Conservation (phyloP, 1,284 basidiomycete genomes). For the Moesziomyces parantarcticus region DNA sequence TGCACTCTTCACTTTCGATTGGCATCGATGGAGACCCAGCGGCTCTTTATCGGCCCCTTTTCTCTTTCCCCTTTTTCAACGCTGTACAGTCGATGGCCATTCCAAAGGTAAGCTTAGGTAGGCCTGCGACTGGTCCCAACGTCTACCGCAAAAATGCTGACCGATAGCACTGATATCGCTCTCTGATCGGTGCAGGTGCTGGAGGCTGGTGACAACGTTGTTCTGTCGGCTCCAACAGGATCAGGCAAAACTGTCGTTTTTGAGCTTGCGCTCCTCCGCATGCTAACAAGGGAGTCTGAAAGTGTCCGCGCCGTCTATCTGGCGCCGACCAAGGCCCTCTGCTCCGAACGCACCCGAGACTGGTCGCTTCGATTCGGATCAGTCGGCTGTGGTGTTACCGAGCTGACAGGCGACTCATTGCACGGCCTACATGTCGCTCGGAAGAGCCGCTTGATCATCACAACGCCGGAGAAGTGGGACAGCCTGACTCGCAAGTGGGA, state of each 20-base stretch:
- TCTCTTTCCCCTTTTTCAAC: slow-evolving; percentile 90
- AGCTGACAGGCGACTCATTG: slow-evolving; percentile 75
- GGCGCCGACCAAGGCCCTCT: slow-evolving; percentile 87
- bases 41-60: slow-evolving; percentile 80
- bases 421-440: slow-evolving; percentile 39
- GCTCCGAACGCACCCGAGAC: slow-evolving; percentile 83
- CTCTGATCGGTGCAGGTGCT: slow-evolving; percentile 73
- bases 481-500: slow-evolving; percentile 56
- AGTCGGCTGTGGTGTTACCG: slow-evolving; percentile 78
- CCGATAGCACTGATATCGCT: not conserved
- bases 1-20: too few relatives aligned
- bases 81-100: slow-evolving; percentile 86
- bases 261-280: slow-evolving; percentile 85
- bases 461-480: slow-evolving; percentile 73
- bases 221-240: slow-evolving; percentile 58
- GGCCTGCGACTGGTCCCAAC: too few relatives aligned
- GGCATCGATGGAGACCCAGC: slow-evolving; percentile 71
- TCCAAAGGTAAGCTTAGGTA: slow-evolving; percentile 73
- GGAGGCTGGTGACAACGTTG: slow-evolving; percentile 81
- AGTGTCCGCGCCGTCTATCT: slow-evolving; percentile 82
- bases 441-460: slow-evolving; percentile 68
- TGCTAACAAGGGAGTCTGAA: slow-evolving; percentile 72
- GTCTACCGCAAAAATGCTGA: not conserved
- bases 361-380: slow-evolving; percentile 83
- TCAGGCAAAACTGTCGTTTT: slow-evolving; percentile 76